Base-by-base conservation (phyloP, 2,329 filamentous ascomycete genomes). In the Fonsecaea pedrosoi region DNA sequence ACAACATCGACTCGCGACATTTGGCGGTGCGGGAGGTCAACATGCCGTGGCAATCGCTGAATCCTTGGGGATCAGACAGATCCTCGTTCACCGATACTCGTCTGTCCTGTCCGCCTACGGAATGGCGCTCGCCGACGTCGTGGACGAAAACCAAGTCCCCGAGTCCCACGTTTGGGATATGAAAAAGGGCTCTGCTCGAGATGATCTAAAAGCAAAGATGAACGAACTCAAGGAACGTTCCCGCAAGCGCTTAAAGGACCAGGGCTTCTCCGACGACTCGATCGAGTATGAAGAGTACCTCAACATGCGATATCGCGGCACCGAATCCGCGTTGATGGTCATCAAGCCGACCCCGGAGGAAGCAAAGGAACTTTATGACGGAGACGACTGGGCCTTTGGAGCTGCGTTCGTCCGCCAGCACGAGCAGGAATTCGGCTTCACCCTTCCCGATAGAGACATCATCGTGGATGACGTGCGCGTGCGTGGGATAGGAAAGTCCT, bases 381-480 rank as follows among this genome's bases (percentile, higher is more conserved):
- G 87, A 6, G 87, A 91, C 62, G 86, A 89, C 8, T 96, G 91
- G 91, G 90, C 89, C 0, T 97, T 94, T 78, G 92, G 90, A 2
- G 86, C 89, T 71, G 93, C 92, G 0, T 97, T 98, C 74, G 83
- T 96, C 37, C 88, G 89, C 73, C 92, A 96, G 72, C 94, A 97
- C 75, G 89, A 92, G 60, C 93, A 95, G 75, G 94, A 97, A 75
- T 97, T 97, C 75, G 93, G 93, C 0, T 97, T 97, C 75, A 96
- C 91, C 0, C 82, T 97, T 2, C 88, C 88, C 30, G 91, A 96
- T 66, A 85, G 93, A 63, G 92, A 97, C 72, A 92, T 97, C 62
- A 93, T 97, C 54, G 85, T 97, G 7, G 94, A 97, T 69, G 94
- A 97, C 76, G 91, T 97, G 2, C 89, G 94, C 48, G 91, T 94